Base-by-base conservation (phyloP, 805 yeast species). In the Komagataella mondaviorum region DNA sequence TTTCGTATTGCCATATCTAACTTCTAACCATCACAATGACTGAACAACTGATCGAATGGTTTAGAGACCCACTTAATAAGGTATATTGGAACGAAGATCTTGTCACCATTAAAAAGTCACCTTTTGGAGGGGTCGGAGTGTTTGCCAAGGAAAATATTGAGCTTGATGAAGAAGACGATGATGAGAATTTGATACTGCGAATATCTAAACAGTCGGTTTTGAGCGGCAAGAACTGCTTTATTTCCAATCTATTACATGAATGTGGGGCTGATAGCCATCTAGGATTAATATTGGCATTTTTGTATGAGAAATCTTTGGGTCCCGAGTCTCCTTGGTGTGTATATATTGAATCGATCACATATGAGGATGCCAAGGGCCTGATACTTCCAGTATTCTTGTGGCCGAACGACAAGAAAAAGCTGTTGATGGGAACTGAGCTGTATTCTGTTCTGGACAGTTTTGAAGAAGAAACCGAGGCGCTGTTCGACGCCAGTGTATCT, bases 291-390 rank as follows among this genome's bases (percentile, higher is more conserved):
- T 56, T 87, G 6, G 78, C 90, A 0, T 85, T 81, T 53, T 69
- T 89, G 23, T 88, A 86, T 60, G 98, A 91, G 61, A 64, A 71
- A 51, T 67, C 77, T 3, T 67, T 74, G 48, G 78, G 78, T 2
- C 67, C 71, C n/a, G 57, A 63, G 3, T 84, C 95, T n/a, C 96
- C 96, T 4, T 91, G 97, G 97, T 71, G 54, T 54, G 71, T 68
- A 3, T 91, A 84, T 62, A 68, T 90, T 47, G 64, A 70, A 23
- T 71, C 84, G 17, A 75, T 88, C 23, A 68, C 71, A 51, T 59
- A 68, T 6, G 58, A 62, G 3, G 60, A 65, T 3, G 59, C 63
- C 3, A 56, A 63, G 4, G 63, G 63, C 6, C 56, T 71, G 12
- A 64, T 69, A 6, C 52, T 73, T 3, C 90, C 95, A 0, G 79